Base-by-base conservation (phyloP, 306 rosid species). In the Quercus mongolica region DNA sequence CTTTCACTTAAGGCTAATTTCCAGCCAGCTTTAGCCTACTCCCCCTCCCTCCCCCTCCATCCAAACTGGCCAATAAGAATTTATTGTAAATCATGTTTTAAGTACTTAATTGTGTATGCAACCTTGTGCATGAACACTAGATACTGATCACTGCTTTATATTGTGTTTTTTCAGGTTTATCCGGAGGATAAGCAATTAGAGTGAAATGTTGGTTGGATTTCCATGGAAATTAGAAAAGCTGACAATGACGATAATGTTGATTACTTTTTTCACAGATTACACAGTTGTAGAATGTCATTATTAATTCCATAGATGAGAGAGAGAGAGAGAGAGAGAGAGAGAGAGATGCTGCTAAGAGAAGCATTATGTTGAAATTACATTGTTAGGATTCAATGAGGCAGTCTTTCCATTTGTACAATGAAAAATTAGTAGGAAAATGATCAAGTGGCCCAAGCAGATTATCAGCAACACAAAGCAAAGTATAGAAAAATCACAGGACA, bases 111-210 rank as follows among this genome's bases (percentile, higher is more conserved):
- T 2, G 49, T 18, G 21, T 4, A 31, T 65, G 21, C 20, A 65
- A 18, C 49, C 71, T 20, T 65, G 71, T 65, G 71, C 46, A 17
- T 41, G 19, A 21, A 65, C 23, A 17, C 49, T 65, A 31, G 12
- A 63, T 26, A 30, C 31, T 30, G 46, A 64, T 26, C 52, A 6
- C 26, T 67, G 23, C 56, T 31, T 30, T 57, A 28, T 64, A 10
- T 2, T 31, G 57, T 71, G 59, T 21, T 19, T 79, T 79, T 86
- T 44, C 85, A 88, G 89, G 81, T 90, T 59, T 59, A 82, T 80
- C 88, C 92, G 0, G 71, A 81, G 75, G 73, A 4, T 64, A 65
- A 6, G 35, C 67, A 26, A 72, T 20, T 7, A 18, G 75, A 82
- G 15, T 79, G 73, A 82, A 57, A 58, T 10, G 61, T n/a, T 69